phyloP scores from a whole-genome alignment of 2,329 filamentous ascomycete genomes.

The Penicillium sp. region DNA sequence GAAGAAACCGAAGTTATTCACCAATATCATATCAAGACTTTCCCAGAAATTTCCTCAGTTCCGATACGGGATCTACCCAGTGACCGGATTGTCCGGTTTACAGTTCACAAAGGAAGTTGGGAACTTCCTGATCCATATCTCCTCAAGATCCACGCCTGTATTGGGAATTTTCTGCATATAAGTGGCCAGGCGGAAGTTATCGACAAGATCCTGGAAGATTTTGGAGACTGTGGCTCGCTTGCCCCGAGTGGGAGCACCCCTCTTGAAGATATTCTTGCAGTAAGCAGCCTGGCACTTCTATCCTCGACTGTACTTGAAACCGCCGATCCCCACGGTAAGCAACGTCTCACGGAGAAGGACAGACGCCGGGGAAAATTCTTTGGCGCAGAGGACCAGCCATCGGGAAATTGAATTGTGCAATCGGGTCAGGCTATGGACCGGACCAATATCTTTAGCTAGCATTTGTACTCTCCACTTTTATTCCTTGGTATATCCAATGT shows the following conservation, averaged over 20 bases:
- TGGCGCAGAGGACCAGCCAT: too few relatives aligned
- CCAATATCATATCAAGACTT: constrained; percentile 18
- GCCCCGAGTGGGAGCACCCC: constrained; percentile 12
- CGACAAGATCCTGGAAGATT: constrained; percentile 15
- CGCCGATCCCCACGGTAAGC: constrained; percentile 5
- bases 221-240: constrained; percentile 12
- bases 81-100: constrained; percentile 15
- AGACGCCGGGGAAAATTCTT: not conserved
- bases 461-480: too few relatives aligned
- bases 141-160: constrained; percentile 19
- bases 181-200: constrained; percentile 18
- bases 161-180: constrained; percentile 20
- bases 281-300: constrained; percentile 12
- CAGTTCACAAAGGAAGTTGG: constrained; percentile 11
- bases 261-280: constrained; percentile 15
- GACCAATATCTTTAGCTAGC: not conserved
- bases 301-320: constrained; percentile 5
- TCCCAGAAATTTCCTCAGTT: constrained; percentile 4
- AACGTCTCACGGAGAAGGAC: constrained; percentile 5
- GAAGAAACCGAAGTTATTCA: constrained; percentile 11
- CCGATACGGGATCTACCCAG: constrained; percentile 9
- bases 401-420: constrained; percentile 2
- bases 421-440: not conserved
- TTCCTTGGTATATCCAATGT: not conserved
- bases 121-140: constrained; percentile 16